A percentile compares a stretch with the other conserved stretches of the same genome.
phyloP scores from a whole-genome alignment of 2,329 filamentous ascomycete species.

The Didymella sp. region DNA sequence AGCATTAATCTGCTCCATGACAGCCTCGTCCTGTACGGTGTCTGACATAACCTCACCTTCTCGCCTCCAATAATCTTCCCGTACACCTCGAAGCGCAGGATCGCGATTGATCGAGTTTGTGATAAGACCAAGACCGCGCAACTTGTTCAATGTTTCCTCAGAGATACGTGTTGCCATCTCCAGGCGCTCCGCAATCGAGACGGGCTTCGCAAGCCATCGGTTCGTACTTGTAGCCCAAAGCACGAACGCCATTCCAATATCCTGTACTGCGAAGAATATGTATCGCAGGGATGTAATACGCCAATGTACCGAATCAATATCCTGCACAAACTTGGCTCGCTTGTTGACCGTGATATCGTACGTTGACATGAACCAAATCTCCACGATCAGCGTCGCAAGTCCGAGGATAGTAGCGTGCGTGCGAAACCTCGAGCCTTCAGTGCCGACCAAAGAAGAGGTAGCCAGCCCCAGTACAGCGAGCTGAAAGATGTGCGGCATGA shows the following conservation, averaged over 20 bases:
- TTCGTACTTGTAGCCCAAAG: constrained; percentile 82
- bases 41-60: constrained; percentile 76
- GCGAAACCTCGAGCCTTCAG: constrained; percentile 72
- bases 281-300: constrained; percentile 68
- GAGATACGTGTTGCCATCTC: constrained; percentile 65
- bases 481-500: constrained; percentile 82
- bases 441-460: constrained; percentile 73
- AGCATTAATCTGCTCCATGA: constrained; percentile 73
- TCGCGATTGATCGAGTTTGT: constrained; percentile 82
- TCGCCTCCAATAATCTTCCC: constrained; percentile 79
- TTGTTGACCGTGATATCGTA: constrained; percentile 73
- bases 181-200: constrained; percentile 69
- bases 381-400: constrained; percentile 64
- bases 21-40: constrained; percentile 80
- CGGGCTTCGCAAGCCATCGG: constrained; percentile 72
- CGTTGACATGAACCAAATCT: constrained; percentile 69
- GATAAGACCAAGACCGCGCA: constrained; percentile 76
- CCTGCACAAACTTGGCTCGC: constrained; percentile 63
- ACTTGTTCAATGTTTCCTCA: constrained; percentile 66
- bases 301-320: constrained; percentile 78
- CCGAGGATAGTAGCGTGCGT: constrained; percentile 70
- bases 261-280: constrained; percentile 68
- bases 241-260: constrained; percentile 67
- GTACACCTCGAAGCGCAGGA: constrained; percentile 68
- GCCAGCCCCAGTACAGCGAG: constrained; percentile 73